Percentiles rank a stretch among this genome's conserved stretches.
Conservation (phyloP, 768 basidiomycete species). For the Candolleomyces aberdarensis region DNA sequence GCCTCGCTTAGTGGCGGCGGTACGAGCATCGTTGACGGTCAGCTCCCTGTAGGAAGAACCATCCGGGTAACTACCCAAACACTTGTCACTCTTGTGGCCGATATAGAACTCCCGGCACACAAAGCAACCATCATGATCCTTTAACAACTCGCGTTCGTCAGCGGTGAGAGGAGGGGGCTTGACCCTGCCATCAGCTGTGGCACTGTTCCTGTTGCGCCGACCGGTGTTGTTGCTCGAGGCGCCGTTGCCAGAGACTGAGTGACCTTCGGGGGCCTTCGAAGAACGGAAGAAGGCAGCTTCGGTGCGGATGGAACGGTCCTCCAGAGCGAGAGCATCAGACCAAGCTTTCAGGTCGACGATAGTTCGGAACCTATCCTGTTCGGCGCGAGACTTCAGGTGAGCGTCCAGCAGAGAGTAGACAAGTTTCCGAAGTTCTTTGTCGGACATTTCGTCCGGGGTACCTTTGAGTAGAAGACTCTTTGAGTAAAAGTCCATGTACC, state of each 20-base stretch:
- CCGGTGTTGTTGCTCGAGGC: too few relatives aligned
- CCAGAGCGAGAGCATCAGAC: neutral
- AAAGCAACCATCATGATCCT: slow-evolving; percentile 13
- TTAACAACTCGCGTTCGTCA: slow-evolving; percentile 9
- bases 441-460: neutral
- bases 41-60: slow-evolving; percentile 5
- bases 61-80: slow-evolving; percentile 10
- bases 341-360: neutral
- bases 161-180: slow-evolving; percentile 9
- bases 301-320: too few relatives aligned
- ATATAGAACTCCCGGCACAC: slow-evolving; percentile 13
- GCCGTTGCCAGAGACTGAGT: neutral
- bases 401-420: neutral
- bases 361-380: neutral
- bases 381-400: neutral
- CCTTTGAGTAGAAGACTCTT: neutral
- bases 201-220: neutral
- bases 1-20: neutral
- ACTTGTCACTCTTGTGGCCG: slow-evolving; percentile 1
- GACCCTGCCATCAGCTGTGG: neutral
- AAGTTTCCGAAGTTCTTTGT: neutral
- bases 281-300: too few relatives aligned
- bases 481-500: neutral
- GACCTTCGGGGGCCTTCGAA: too few relatives aligned
- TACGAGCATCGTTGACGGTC: neutral